Percentiles rank a stretch among this genome's conserved stretches.
Conservation (phyloP, 768 basidiomycete species). For the Artomyces pyxidatus region DNA sequence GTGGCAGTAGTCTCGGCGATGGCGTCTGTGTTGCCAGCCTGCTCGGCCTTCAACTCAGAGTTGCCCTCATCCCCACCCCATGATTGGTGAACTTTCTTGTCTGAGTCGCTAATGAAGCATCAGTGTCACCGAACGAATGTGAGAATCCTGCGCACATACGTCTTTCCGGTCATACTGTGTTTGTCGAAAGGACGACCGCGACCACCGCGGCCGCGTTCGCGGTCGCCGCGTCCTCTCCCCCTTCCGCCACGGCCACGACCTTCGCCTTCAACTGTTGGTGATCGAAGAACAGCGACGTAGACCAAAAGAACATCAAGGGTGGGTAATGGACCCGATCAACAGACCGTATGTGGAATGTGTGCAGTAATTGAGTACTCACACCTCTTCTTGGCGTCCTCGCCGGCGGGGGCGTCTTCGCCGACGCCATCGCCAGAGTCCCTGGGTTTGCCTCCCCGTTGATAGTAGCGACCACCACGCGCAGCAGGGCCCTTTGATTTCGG, state of each 20-base stretch:
- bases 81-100: conserved; percentile 89
- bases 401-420: conserved; percentile 28
- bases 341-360: too few species aligned
- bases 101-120: conserved; percentile 61
- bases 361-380: conserved; percentile 23
- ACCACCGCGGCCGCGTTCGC: conserved; percentile 47
- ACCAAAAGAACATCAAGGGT: background rate
- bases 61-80: conserved; percentile 93
- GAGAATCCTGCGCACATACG: conserved; percentile 35
- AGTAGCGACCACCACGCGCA: conserved; percentile 63
- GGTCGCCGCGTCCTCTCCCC: conserved; percentile 33
- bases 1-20: conserved; percentile 35
- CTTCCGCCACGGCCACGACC: conserved; percentile 34
- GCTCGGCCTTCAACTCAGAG: conserved; percentile 75
- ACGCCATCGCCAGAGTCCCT: conserved; percentile 30
- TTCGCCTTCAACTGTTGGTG: conserved; percentile 31
- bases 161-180: conserved; percentile 81
- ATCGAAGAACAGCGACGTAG: conserved; percentile 3
- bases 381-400: conserved; percentile 26
- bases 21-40: conserved; percentile 67
- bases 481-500: conserved; percentile 54
- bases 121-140: conserved; percentile 1
- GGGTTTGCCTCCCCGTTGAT: conserved; percentile 50
- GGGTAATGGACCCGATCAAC: background rate
- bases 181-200: conserved; percentile 77